phyloP scores from a whole-genome alignment of 2,329 filamentous ascomycete genomes.

The Talaromyces albobiverticillius region DNA sequence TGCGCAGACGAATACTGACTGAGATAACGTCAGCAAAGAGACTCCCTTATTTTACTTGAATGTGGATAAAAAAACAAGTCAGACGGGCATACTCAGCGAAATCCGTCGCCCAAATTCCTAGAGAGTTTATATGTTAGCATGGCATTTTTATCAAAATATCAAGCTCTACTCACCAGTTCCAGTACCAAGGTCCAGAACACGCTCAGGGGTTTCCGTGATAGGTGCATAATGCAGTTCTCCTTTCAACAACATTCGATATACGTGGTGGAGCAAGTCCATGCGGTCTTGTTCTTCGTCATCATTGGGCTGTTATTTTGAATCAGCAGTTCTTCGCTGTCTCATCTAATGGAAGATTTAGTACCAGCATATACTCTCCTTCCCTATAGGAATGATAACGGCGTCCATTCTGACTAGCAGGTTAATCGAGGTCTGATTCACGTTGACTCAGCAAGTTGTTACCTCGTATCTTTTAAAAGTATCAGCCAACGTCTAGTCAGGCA shows the following conservation, averaged over 20 bases:
- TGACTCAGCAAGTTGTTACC: not conserved
- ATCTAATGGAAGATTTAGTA: constrained; percentile 6
- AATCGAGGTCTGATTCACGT: not conserved
- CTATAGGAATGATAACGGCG: constrained; percentile 24
- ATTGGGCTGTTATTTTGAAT: constrained; percentile 25
- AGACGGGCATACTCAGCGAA: constrained; percentile 13
- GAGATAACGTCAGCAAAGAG: not conserved
- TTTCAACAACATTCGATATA: constrained; percentile 28
- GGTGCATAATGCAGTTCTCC: constrained; percentile 30
- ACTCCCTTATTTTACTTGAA: not conserved
- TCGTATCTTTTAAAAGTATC: constrained; percentile 10
- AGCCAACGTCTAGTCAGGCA: not conserved
- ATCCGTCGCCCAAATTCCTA: constrained; percentile 15
- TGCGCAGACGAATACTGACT: constrained; percentile 23
- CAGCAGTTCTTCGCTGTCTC: not conserved
- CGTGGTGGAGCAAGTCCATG: constrained; percentile 33
- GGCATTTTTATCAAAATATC: not conserved
- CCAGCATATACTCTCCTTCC: constrained; percentile 23
- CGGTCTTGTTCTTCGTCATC: constrained; percentile 35
- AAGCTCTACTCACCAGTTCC: constrained; percentile 17
- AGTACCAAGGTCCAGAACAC: constrained; percentile 39
- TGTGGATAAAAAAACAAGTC: not conserved
- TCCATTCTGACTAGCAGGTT: constrained; percentile 19
- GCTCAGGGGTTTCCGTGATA: constrained; percentile 21
- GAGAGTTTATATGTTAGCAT: not conserved